These are phyloP conservation scores for Carallia brachiata DNA, from an alignment of 345 rosid genomes.

Conservation along the genomic window DNA sequence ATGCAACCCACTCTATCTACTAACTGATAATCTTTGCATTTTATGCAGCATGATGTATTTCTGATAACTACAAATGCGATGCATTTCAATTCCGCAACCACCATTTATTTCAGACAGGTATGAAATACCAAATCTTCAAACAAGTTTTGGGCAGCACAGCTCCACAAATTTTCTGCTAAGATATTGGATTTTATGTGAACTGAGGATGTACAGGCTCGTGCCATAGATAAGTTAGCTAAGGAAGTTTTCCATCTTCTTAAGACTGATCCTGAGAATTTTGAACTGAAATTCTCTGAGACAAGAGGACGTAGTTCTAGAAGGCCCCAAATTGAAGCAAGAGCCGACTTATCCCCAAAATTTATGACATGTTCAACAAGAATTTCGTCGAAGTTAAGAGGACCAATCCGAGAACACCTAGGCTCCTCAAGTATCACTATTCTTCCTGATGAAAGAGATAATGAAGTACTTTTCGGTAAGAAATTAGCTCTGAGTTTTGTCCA, in stretches of 20 bases:
- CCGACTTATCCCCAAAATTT: conserved; percentile 18
- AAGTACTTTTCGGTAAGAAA: conserved; percentile 34
- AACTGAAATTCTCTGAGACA: conserved; percentile 38
- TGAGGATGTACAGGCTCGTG: conserved; percentile 52
- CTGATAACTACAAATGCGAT: conserved; percentile 58
- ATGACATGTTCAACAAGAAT: conserved; percentile 13
- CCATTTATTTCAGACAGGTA: conserved; percentile 64
- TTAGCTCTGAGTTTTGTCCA: neutral
- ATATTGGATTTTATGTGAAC: neutral
- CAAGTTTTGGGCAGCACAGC: conserved; percentile 1
- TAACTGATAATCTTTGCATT: conserved; percentile 8
- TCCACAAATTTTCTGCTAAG: conserved; percentile 1
- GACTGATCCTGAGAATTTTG: conserved; percentile 47
- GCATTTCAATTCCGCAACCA: conserved; percentile 56
- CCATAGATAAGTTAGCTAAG: conserved; percentile 52
- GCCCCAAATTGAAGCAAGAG: conserved; percentile 23
- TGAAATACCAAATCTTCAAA: conserved; percentile 3
- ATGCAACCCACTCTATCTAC: neutral
- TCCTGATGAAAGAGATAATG: conserved; percentile 21
- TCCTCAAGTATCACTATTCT: conserved; percentile 9
- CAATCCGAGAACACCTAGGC: conserved; percentile 5
- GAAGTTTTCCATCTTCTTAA: conserved; percentile 50
- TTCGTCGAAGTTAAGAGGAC: conserved; percentile 27
- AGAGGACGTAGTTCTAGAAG: conserved; percentile 40
- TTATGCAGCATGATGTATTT: conserved; percentile 52